phyloP scores from a whole-genome alignment of 192 early-diverging fungal genomes.

The Allomyces arbusculus region DNA sequence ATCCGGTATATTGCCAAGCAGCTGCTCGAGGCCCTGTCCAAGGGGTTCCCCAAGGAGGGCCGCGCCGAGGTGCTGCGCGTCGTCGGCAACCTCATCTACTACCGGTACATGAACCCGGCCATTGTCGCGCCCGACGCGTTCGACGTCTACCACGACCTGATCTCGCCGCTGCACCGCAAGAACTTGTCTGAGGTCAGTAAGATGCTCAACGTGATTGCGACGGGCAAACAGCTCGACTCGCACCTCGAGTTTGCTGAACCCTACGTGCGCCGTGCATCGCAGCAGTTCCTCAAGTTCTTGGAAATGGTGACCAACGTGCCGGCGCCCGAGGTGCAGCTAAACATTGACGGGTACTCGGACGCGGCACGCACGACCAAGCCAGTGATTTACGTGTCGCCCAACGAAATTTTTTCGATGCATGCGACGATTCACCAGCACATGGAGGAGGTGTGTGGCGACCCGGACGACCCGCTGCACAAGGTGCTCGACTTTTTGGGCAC shows the following conservation, averaged over 20 bases:
- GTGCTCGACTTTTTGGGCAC: constrained; percentile 23
- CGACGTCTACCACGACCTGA: constrained; percentile 70
- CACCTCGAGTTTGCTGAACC: constrained; percentile 5
- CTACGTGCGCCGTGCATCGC: constrained; percentile 7
- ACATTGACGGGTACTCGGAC: constrained; percentile 78
- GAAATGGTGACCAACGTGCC: constrained; percentile 54
- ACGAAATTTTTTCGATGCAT: constrained; percentile 84
- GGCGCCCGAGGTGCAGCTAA: constrained; percentile 72
- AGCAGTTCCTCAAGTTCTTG: constrained; percentile 68
- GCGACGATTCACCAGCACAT: constrained; percentile 57
- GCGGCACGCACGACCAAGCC: constrained; percentile 58
- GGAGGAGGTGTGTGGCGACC: constrained; percentile 30
- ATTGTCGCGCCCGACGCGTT: constrained; percentile 94
- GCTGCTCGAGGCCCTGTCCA: constrained; percentile 49
- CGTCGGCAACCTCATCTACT: constrained; percentile 90
- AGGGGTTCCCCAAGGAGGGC: constrained; percentile 62
- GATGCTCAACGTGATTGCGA: constrained; percentile 89
- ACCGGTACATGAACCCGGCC: constrained; percentile 95
- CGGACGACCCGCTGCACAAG: constrained; percentile 20
- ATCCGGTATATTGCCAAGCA: constrained; percentile 91
- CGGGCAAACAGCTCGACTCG: constrained; percentile 51
- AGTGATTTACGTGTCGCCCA: constrained; percentile 68
- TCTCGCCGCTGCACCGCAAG: constrained; percentile 78
- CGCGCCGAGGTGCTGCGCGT: constrained; percentile 66
- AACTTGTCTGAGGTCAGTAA: constrained; percentile 92